Percentiles rank a stretch among this genome's conserved stretches.
Conservation (phyloP, 148 eudicot genomes). For the Silene uniflora region DNA sequence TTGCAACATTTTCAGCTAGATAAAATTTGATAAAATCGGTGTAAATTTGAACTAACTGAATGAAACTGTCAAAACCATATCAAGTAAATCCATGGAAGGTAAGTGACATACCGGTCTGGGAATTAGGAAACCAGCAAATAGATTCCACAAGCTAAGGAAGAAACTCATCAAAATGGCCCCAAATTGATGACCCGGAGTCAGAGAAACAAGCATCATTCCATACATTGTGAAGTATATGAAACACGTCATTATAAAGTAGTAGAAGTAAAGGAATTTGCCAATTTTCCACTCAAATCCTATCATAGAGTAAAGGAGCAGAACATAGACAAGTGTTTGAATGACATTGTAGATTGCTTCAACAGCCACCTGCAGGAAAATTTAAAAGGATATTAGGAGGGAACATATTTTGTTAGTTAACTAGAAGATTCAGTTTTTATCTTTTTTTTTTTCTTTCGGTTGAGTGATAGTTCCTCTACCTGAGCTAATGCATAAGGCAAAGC, state of each 20-base stretch:
- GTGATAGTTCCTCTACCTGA: constrained; percentile 39
- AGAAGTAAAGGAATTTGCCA: constrained; percentile 51
- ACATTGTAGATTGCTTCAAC: constrained; percentile 49
- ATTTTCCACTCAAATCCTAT: constrained; percentile 64
- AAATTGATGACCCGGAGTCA: constrained; percentile 56
- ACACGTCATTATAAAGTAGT: constrained; percentile 51
- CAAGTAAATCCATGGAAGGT: background rate
- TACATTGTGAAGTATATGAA: constrained; percentile 59
- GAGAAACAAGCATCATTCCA: constrained; percentile 77
- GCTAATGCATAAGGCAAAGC: constrained; percentile 66
- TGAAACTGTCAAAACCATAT: background rate
- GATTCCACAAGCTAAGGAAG: constrained; percentile 70
- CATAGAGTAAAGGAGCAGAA: constrained; percentile 56
- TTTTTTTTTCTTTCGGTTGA: background rate
- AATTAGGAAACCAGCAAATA: constrained; percentile 69
- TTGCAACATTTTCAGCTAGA: no score
- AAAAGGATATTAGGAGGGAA: background rate
- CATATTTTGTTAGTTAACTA: background rate
- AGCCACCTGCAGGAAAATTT: constrained; percentile 39
- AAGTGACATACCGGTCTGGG: constrained; percentile 45
- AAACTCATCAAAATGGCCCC: constrained; percentile 54
- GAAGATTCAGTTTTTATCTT: background rate
- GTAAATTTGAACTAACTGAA: background rate
- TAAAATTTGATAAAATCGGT: no score
- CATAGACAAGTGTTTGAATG: constrained; percentile 42